Evolutionary conservation across 768 basidiomycete genomes (phyloP), one percentile per base, ranked within the genome.

Genomic region (Phaeolepiota aurea): DNA sequence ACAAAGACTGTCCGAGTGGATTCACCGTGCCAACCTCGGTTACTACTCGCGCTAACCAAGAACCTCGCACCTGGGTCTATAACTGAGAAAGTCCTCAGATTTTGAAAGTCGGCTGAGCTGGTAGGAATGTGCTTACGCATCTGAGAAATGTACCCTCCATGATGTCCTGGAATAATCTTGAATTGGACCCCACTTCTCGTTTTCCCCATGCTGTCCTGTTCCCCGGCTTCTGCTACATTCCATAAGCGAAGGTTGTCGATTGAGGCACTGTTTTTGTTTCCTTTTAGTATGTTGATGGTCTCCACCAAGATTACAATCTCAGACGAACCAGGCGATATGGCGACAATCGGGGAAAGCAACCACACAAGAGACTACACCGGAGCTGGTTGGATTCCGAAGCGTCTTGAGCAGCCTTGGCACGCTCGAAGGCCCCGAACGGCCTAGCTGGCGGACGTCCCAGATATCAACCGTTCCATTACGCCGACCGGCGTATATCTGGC

Each of bases 81-180:
- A 45, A 92, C 93, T 97, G 52, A 25, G 41, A 13, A 47, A 38
- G 34, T 49, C 16, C 7, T 14, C 7, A 35, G 16, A 19, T 7
- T 35, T 35, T 5, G 13, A 25, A 28, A n/a, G 31, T 12, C 25
- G 12, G 4, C 9, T 12, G 4, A 20, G 38, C 35, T 12, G 7
- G 5, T 38, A 7, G 15, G 18, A 44, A 15, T 35, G 14, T 16
- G 77, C 89, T 55, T 64, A 97, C 94, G 62, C 77, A 98, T 87
- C 54, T 90, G 82, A 2, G 91, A 94, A 3, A 97, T 77, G 52
- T 83, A 85, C 5, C 93, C 94, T 25, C 93, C 92, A 62, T 96
- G 89, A 64, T 96, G 94, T 0, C 93, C 94, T 9, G 91, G 83
- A 25, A 97, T 86, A 45, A 97, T 92, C 65, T 90, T 92, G 71